Evolutionary conservation across 805 yeast species (phyloP).

Genomic region (Barnettozyma sucrosica): DNA sequence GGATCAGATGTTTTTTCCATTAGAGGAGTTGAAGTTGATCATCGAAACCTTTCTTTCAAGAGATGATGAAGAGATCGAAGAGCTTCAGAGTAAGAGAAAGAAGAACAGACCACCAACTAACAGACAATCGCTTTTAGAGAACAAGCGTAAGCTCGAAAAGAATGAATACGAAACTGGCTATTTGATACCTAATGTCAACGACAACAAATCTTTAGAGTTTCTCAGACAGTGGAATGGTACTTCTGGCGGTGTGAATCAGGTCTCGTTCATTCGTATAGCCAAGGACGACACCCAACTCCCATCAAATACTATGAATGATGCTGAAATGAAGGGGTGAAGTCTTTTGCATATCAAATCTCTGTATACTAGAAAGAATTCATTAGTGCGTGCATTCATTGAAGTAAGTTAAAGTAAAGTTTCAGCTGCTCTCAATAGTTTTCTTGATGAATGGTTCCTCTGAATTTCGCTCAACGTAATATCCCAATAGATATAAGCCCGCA

Average conservation of each 20-base stretch:
- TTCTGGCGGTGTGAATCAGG: slow-evolving; percentile 64
- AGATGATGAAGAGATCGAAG: slow-evolving; percentile 70
- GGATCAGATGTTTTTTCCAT: slow-evolving; percentile 37
- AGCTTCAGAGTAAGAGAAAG: slow-evolving; percentile 56
- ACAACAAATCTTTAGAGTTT: slow-evolving; percentile 48
- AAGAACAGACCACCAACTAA: slow-evolving; percentile 82
- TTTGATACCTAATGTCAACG: slow-evolving; percentile 66
- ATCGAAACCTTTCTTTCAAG: slow-evolving; percentile 59
- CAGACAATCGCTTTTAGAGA: slow-evolving; percentile 62
- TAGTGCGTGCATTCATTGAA: background rate
- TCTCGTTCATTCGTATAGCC: slow-evolving; percentile 35
- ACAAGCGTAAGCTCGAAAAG: slow-evolving; percentile 52
- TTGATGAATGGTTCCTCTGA: slow-evolving; percentile 3
- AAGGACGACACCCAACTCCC: slow-evolving; percentile 16
- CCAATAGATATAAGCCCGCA: background rate
- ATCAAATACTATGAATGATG: slow-evolving; percentile 4
- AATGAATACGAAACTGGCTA: slow-evolving; percentile 66
- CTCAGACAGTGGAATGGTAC: slow-evolving; percentile 79
- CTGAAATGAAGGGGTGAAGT: slow-evolving; percentile 11
- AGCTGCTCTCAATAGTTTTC: slow-evolving; percentile 3
- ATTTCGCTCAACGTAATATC: slow-evolving; percentile 2
- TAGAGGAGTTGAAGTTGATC: slow-evolving; percentile 56
- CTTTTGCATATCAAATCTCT: background rate
- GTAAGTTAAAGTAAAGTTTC: background rate
- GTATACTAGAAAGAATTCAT: background rate